Conservation (phyloP, 2,329 filamentous ascomycete species). For the Blastomyces silverae region DNA sequence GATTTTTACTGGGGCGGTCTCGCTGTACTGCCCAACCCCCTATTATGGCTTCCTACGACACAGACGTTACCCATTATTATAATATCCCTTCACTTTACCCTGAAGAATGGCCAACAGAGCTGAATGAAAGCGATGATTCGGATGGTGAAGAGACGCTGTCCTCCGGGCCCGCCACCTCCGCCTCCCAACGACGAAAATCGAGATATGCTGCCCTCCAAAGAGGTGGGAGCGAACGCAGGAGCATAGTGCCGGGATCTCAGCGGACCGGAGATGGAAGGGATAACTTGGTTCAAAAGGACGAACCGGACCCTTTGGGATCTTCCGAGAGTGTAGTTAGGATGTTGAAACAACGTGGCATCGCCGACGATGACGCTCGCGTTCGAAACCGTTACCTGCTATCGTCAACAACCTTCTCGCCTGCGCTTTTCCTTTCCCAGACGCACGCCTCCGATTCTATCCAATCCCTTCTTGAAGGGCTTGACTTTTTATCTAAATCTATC, state of each 20-base stretch:
- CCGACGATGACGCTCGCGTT: slow-evolving; percentile 70
- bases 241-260: slow-evolving; percentile 60
- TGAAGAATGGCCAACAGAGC: slow-evolving; percentile 76
- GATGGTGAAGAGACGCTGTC: slow-evolving; percentile 43
- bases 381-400: slow-evolving; percentile 91
- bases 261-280: slow-evolving; percentile 62
- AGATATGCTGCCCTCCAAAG: slow-evolving; percentile 79
- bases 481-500: slow-evolving; percentile 82
- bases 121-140: slow-evolving; percentile 63
- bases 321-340: slow-evolving; percentile 79
- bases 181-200: slow-evolving; percentile 54
- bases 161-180: slow-evolving; percentile 22
- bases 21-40: slow-evolving; percentile 10
- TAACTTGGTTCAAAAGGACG: slow-evolving; percentile 80
- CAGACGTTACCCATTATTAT: slow-evolving; percentile 80
- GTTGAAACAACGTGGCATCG: slow-evolving; percentile 67
- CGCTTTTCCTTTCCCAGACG: slow-evolving; percentile 84
- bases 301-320: slow-evolving; percentile 84
- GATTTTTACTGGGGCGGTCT: not conserved
- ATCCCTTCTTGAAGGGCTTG: slow-evolving; percentile 70
- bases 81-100: slow-evolving; percentile 73
- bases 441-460: slow-evolving; percentile 81
- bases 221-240: slow-evolving; percentile 61
- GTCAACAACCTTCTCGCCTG: slow-evolving; percentile 89
- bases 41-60: slow-evolving; percentile 63